Evolutionary conservation across 768 basidiomycete species (phyloP).

Genomic region (Mycena kentingensis): DNA sequence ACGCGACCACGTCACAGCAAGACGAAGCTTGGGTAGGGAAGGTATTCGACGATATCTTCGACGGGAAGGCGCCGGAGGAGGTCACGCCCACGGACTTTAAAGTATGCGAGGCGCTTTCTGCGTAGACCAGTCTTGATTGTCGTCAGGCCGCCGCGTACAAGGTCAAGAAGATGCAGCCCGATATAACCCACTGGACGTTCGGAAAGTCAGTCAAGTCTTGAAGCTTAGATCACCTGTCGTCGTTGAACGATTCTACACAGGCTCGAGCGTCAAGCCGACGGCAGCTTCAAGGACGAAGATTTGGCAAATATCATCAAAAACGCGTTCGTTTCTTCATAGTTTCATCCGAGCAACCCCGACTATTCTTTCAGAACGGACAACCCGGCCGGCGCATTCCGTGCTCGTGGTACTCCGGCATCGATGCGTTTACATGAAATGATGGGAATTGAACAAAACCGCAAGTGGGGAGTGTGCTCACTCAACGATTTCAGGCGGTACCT

Average conservation of each 20-base stretch:
- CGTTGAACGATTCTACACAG: conserved; percentile 35
- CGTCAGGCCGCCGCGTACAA: conserved; percentile 50
- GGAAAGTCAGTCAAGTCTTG: conserved; percentile 46
- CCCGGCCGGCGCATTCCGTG: conserved; percentile 73
- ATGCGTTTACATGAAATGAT: conserved; percentile 82
- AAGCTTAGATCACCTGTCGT: not conserved
- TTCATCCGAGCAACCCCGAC: too few species aligned
- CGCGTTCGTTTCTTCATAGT: conserved; percentile 56
- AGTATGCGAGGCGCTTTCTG: not conserved
- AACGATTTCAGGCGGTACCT: conserved; percentile 86
- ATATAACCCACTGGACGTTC: conserved; percentile 66
- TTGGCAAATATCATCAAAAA: conserved; percentile 67
- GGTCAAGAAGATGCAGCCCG: conserved; percentile 43
- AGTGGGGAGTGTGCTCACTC: conserved; percentile 80
- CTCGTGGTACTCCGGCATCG: conserved; percentile 71
- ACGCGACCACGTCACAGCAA: conserved; percentile 71
- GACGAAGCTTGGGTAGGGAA: conserved; percentile 71
- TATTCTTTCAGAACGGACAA: conserved; percentile 60
- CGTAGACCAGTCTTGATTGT: conserved; percentile 32
- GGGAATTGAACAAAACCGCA: conserved; percentile 76
- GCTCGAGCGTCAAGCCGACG: conserved; percentile 59
- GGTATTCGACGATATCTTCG: conserved; percentile 56
- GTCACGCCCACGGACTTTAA: conserved; percentile 32
- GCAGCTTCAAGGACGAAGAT: conserved; percentile 67
- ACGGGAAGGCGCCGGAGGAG: conserved; percentile 50